Evolutionary conservation across 1,284 basidiomycete genomes (phyloP).

Genomic region (Austropuccinia psidii): DNA sequence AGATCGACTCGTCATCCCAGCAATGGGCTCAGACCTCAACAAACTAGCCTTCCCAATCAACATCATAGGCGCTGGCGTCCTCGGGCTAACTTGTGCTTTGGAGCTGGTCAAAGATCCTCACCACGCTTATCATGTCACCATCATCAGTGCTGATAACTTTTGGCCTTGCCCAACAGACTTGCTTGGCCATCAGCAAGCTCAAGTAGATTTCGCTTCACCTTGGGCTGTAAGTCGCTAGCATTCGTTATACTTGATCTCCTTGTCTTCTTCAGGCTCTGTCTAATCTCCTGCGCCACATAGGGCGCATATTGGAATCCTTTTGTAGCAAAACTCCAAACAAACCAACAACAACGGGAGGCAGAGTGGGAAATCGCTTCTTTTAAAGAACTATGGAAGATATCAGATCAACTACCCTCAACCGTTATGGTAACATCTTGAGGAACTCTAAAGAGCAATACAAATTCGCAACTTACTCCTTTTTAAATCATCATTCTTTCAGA

Average conservation of each 20-base stretch:
- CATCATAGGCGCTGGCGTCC: constrained; percentile 24
- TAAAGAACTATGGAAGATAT: constrained; percentile 21
- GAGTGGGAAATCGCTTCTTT: constrained; percentile 19
- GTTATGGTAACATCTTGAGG: constrained; percentile 14
- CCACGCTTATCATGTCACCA: neutral
- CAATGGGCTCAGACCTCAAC: no score
- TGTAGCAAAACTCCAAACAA: neutral
- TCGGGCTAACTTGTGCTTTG: constrained; percentile 25
- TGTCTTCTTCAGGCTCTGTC: neutral
- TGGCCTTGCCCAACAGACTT: neutral
- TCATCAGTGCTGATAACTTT: constrained; percentile 12
- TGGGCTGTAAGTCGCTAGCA: constrained; percentile 2
- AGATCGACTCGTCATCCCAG: no score
- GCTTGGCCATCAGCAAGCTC: neutral
- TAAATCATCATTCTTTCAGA: neutral
- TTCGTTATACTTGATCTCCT: neutral
- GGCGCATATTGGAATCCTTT: constrained; percentile 29
- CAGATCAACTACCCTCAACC: constrained; percentile 1
- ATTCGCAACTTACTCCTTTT: neutral
- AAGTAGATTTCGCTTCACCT: constrained; percentile 24
- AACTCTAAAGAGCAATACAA: neutral
- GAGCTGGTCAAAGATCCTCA: constrained; percentile 4
- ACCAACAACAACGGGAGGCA: neutral
- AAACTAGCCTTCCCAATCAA: neutral
- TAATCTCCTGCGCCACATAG: neutral